Evolutionary conservation across 1,139 yeast species (phyloP).

Genomic region (Hemisphaericaspora subhashii): DNA sequence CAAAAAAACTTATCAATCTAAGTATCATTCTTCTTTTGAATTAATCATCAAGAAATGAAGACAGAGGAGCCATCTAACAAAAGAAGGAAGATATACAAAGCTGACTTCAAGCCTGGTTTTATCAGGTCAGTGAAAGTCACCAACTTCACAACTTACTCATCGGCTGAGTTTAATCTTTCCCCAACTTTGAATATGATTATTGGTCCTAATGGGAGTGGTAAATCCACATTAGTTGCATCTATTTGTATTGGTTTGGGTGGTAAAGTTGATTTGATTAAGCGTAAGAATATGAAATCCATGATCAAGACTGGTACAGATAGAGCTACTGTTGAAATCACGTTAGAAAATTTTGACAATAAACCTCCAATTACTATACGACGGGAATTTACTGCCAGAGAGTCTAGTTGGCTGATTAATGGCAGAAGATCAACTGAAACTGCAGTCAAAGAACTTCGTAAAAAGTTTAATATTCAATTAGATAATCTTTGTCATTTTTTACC

Average conservation of each 20-base stretch:
- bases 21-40: too few species aligned
- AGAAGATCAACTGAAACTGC: slow-evolving; percentile 39
- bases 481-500: slow-evolving; percentile 94
- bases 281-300: slow-evolving; percentile 71
- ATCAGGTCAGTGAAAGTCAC: slow-evolving; percentile 63
- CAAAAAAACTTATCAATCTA: too few species aligned
- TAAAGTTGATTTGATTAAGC: slow-evolving; percentile 72
- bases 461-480: slow-evolving; percentile 78
- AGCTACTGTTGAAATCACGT: slow-evolving; percentile 63
- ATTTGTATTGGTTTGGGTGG: slow-evolving; percentile 90
- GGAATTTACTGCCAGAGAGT: slow-evolving; percentile 41
- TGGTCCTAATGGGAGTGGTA: slow-evolving; percentile 98
- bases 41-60: too few species aligned
- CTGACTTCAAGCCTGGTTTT: slow-evolving; percentile 55
- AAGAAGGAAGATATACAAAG: slow-evolving; percentile 1
- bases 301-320: slow-evolving; percentile 68
- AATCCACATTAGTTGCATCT: slow-evolving; percentile 91
- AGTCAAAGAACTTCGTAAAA: slow-evolving; percentile 46
- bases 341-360: slow-evolving; percentile 45
- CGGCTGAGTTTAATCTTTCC: slow-evolving; percentile 75
- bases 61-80: not conserved
- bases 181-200: slow-evolving; percentile 90
- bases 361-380: slow-evolving; percentile 37
- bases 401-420: slow-evolving; percentile 64
- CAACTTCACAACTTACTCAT: slow-evolving; percentile 81